Percentiles rank a stretch among this genome's conserved stretches.
Evolutionary conservation across 2,329 filamentous ascomycete species (phyloP).

Genomic region (Sodiomyces alkalinus): DNA sequence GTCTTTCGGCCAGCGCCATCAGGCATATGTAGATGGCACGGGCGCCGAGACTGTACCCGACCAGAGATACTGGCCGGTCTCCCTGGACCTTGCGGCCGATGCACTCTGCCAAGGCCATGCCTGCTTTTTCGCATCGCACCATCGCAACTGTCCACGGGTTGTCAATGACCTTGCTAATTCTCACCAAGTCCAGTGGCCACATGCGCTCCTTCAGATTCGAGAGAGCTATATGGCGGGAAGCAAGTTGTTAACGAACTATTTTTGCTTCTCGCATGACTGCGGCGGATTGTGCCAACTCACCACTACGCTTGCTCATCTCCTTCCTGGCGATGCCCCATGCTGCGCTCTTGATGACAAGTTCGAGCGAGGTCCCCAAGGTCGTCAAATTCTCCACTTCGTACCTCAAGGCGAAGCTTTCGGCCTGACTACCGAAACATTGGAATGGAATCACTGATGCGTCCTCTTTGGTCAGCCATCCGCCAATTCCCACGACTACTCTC

Average conservation of each 20-base stretch:
- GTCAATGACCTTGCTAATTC: slow-evolving; percentile 60
- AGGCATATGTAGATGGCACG: slow-evolving; percentile 76
- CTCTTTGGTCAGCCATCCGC: slow-evolving; percentile 63
- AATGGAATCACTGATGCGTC: slow-evolving; percentile 65
- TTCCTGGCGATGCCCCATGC: slow-evolving; percentile 61
- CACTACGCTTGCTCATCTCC: slow-evolving; percentile 28
- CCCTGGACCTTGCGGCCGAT: slow-evolving; percentile 72
- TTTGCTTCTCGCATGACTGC: too few species aligned
- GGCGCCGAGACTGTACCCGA: slow-evolving; percentile 72
- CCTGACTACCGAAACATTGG: slow-evolving; percentile 51
- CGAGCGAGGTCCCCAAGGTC: slow-evolving; percentile 64
- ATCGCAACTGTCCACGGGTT: slow-evolving; percentile 70
- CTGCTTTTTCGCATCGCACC: slow-evolving; percentile 60
- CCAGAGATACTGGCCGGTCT: slow-evolving; percentile 62
- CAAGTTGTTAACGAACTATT: too few species aligned
- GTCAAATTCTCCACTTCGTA: slow-evolving; percentile 70
- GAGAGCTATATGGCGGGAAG: too few species aligned
- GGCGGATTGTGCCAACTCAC: slow-evolving; percentile 21
- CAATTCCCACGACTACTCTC: slow-evolving; percentile 68
- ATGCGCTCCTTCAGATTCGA: slow-evolving; percentile 39
- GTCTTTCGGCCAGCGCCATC: slow-evolving; percentile 61
- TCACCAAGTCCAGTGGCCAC: slow-evolving; percentile 49
- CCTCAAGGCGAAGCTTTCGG: slow-evolving; percentile 68
- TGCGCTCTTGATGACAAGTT: slow-evolving; percentile 59
- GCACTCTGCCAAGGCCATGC: slow-evolving; percentile 59